Base-by-base conservation (phyloP, 2,329 filamentous ascomycete species). In the Talaromyces sp. region DNA sequence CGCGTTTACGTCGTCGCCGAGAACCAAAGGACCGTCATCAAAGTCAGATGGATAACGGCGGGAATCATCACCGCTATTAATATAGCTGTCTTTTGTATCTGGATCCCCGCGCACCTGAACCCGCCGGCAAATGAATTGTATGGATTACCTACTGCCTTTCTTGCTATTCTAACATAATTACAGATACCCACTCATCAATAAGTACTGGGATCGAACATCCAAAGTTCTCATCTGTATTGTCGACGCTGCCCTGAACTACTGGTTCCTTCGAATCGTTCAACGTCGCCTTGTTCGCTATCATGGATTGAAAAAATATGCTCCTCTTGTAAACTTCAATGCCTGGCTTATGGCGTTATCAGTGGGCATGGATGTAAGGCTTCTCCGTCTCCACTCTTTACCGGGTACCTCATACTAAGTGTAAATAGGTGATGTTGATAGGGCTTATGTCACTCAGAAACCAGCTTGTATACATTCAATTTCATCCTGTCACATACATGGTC, bases 51-150 rank as follows among this genome's bases (percentile, higher is more conserved):
- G 41, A 68, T 33, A 0, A 78, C 76, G 27, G 77, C 76, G 4
- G 66, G 70, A 2, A 67, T 79, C 35, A 76, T 80, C 31, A 79
- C 78, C 2, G 33, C 70, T 31, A 70, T 76, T 64, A 75, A 75
- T 47, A 72, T 76, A 43, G 72, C 72, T 3, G 73, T 77, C 2
- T 77, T 78, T 69, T 74, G 72, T 62, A 77, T 80, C 16, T 80
- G 76, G 77, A 76, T 79, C 19, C 78, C 78, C 11, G 75, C 77
- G 0, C 74, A 77, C 3, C 67, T 79, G 33, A 19, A 45, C 41
- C 41, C 41, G 22, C 41, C 41, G n/a, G n/a, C 41, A 45, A 45
- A 45, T 45, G 9, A 45, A 19, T 45, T 45, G 41, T 45, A 45
- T 19, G 41, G 16, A 45, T 22, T 45, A 19, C n/a, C n/a, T 11